phyloP scores from a whole-genome alignment of 176 grass and related monocot species.

The Stipa capillata region DNA sequence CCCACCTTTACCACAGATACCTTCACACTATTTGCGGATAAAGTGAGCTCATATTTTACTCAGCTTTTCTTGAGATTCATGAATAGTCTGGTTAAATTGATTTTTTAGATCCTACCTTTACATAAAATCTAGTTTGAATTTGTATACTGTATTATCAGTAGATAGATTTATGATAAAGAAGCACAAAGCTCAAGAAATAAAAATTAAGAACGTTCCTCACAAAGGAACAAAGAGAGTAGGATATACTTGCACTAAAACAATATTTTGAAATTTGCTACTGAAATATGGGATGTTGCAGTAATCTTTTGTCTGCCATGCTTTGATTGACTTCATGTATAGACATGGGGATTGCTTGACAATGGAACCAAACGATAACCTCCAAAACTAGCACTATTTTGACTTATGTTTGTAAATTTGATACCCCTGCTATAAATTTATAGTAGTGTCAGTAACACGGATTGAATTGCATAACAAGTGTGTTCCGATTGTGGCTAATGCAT shows the following conservation, averaged over 20 bases:
- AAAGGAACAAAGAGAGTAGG: neutral
- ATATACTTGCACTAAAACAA: neutral
- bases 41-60: conserved; percentile 49
- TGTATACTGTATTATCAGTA: neutral
- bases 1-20: conserved; percentile 56
- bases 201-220: neutral
- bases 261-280: neutral
- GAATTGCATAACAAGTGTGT: neutral
- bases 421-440: neutral
- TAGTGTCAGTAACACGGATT: neutral
- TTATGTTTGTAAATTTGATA: neutral
- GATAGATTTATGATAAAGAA: neutral
- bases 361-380: neutral
- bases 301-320: neutral
- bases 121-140: conserved; percentile 1
- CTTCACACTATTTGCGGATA: conserved; percentile 60
- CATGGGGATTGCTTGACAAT: neutral
- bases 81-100: neutral
- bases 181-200: neutral
- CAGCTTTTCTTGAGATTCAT: neutral
- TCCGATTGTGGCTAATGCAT: neutral
- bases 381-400: neutral
- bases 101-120: neutral
- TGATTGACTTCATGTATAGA: neutral
- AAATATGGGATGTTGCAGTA: neutral